These are phyloP conservation scores for Pseudogymnoascus sp. DNA, from an alignment of 2,329 filamentous ascomycete species.

Conservation along the genomic window DNA sequence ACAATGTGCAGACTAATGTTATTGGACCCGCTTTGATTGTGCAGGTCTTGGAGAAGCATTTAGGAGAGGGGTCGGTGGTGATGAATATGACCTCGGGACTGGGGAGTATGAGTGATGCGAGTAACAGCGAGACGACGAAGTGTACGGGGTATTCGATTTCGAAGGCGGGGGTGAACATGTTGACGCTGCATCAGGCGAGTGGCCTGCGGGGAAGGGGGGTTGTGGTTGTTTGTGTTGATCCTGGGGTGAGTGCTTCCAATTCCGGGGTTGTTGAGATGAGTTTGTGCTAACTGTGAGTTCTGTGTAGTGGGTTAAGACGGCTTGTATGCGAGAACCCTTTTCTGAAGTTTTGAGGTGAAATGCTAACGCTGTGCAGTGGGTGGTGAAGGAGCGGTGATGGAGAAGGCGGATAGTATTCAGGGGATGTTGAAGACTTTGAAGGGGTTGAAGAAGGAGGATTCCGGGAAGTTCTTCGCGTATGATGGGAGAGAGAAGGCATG, in stretches of 20 bases:
- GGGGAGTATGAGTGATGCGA: not conserved
- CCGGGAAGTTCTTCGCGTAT: conserved; percentile 4
- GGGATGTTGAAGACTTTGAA: not conserved
- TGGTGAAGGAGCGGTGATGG: not conserved
- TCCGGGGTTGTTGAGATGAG: not conserved
- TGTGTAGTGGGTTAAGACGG: conserved; percentile 9
- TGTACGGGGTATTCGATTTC: conserved; percentile 16
- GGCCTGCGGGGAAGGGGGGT: not conserved
- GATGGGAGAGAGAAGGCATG: not conserved
- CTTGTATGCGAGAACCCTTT: not conserved
- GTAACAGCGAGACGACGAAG: not conserved
- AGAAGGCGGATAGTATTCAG: conserved; percentile 7
- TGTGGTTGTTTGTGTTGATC: conserved; percentile 10
- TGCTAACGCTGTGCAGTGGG: not conserved
- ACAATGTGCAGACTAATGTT: conserved; percentile 39
- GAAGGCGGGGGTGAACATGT: conserved; percentile 18
- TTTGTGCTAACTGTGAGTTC: not conserved
- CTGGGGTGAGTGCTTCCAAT: conserved; percentile 5
- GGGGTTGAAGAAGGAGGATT: not conserved
- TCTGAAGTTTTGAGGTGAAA: not conserved
- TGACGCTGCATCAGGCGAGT: conserved; percentile 4
- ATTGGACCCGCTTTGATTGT: conserved; percentile 39
- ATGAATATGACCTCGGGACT: conserved; percentile 16
- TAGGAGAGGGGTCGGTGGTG: conserved; percentile 13
- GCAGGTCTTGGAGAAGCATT: conserved; percentile 26